phyloP scores from a whole-genome alignment of 2,329 filamentous ascomycete genomes.

The Bretziella fagacearum region DNA sequence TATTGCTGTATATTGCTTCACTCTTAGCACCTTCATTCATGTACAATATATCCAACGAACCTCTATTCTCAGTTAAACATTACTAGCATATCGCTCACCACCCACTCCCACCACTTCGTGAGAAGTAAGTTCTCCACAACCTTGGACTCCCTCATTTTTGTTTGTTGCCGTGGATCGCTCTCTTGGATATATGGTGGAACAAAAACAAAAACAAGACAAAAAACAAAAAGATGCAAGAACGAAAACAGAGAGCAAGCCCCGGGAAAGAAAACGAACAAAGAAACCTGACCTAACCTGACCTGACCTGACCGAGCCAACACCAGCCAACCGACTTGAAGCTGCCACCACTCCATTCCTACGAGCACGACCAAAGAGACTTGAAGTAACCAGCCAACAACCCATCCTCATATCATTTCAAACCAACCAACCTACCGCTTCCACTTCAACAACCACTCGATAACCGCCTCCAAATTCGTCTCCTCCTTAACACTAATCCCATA shows the following conservation, averaged over 20 bases:
- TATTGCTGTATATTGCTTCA: background rate
- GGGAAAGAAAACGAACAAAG: no score
- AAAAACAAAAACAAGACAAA: no score
- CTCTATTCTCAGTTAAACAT: conserved; percentile 2
- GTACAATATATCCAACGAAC: background rate
- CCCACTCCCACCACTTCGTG: conserved; percentile 12
- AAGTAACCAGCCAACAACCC: no score
- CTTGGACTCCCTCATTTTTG: background rate
- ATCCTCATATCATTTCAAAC: background rate
- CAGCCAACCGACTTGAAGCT: background rate
- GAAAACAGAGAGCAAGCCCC: no score
- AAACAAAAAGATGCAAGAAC: no score
- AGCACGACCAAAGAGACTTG: no score
- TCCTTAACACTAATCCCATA: conserved; percentile 98
- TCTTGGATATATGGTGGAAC: no score
- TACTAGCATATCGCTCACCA: conserved; percentile 14
- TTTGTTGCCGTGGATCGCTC: no score
- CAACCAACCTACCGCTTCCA: conserved; percentile 44
- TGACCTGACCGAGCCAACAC: no score
- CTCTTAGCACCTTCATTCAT: background rate
- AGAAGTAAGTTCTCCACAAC: background rate
- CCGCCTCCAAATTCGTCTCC: conserved; percentile 94
- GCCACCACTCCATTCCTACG: no score
- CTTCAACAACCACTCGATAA: conserved; percentile 90
- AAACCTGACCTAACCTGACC: no score